Conservation (phyloP, 106 monocot genomes). For the Apostasia shenzhenica region DNA sequence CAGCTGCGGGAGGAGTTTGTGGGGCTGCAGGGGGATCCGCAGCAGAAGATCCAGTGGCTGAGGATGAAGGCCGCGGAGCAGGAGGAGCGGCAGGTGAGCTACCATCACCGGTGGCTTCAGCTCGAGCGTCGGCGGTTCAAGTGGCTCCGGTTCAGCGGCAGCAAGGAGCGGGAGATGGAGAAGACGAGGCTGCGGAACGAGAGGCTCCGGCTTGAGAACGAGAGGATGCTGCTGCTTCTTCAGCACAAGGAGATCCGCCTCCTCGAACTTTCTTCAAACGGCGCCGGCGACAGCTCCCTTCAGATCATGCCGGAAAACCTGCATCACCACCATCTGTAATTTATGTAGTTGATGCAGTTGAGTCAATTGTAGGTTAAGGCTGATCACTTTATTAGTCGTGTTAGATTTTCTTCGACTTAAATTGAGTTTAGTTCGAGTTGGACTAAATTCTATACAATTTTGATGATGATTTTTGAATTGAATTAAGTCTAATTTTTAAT, state of each 20-base stretch:
- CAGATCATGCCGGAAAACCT: background rate
- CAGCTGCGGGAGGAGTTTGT: constrained; percentile 43
- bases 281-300: constrained; percentile 2
- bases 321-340: background rate
- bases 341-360: background rate
- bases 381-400: too few relatives aligned
- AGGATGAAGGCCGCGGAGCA: constrained; percentile 35
- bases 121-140: constrained; percentile 70
- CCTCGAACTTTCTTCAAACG: background rate
- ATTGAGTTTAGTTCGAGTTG: too few relatives aligned
- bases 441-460: too few relatives aligned
- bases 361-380: too few relatives aligned
- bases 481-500: too few relatives aligned
- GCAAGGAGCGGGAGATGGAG: constrained; percentile 90
- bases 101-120: constrained; percentile 39
- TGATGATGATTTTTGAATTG: too few relatives aligned
- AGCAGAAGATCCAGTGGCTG: constrained; percentile 39
- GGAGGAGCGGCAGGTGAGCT: constrained; percentile 51
- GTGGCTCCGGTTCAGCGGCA: constrained; percentile 73
- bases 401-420: too few relatives aligned
- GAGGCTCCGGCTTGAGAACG: constrained; percentile 49
- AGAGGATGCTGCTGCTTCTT: constrained; percentile 74
- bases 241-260: constrained; percentile 65
- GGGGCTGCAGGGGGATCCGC: constrained; percentile 23
- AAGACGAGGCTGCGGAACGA: constrained; percentile 54